Conservation (phyloP, 176 grass and related monocot genomes). For the Phragmites australis region DNA sequence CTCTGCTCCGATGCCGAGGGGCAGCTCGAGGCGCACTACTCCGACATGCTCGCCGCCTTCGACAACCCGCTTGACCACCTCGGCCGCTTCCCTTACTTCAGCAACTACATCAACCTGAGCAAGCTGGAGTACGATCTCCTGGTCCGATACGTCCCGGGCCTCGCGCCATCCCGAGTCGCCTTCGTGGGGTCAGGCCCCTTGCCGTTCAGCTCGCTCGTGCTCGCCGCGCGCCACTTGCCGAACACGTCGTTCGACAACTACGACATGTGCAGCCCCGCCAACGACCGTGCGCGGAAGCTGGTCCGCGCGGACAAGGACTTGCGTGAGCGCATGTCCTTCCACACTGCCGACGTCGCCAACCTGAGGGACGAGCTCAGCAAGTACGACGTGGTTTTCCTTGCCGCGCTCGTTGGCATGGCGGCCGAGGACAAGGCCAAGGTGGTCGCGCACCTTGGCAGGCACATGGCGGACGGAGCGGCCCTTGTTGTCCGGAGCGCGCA, state of each 20-base stretch:
- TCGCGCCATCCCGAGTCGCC: conserved; percentile 33
- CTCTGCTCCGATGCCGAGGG: conserved; percentile 74
- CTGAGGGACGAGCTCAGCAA: conserved; percentile 33
- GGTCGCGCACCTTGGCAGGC: conserved; percentile 54
- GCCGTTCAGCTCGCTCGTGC: conserved; percentile 59
- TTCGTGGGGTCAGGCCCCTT: conserved; percentile 66
- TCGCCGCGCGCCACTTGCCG: conserved; percentile 46
- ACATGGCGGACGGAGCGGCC: conserved; percentile 58
- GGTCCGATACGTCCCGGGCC: conserved; percentile 33
- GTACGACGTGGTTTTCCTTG: conserved; percentile 82
- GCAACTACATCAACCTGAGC: conserved; percentile 82
- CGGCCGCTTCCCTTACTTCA: conserved; percentile 68
- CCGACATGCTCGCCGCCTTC: conserved; percentile 60
- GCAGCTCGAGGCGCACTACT: conserved; percentile 66
- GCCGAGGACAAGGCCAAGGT: conserved; percentile 62
- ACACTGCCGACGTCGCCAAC: conserved; percentile 60
- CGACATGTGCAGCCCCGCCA: conserved; percentile 48
- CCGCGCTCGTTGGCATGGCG: conserved; percentile 68
- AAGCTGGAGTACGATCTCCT: conserved; percentile 69
- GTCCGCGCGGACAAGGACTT: conserved; percentile 51
- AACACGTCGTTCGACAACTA: conserved; percentile 52
- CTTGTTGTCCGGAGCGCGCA: conserved; percentile 77
- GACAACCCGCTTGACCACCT: conserved; percentile 80
- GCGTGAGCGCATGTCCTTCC: conserved; percentile 57
- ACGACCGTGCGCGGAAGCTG: conserved; percentile 52